Conservation (phyloP, 148 eudicot genomes). For the Vaccinium corymbosum region DNA sequence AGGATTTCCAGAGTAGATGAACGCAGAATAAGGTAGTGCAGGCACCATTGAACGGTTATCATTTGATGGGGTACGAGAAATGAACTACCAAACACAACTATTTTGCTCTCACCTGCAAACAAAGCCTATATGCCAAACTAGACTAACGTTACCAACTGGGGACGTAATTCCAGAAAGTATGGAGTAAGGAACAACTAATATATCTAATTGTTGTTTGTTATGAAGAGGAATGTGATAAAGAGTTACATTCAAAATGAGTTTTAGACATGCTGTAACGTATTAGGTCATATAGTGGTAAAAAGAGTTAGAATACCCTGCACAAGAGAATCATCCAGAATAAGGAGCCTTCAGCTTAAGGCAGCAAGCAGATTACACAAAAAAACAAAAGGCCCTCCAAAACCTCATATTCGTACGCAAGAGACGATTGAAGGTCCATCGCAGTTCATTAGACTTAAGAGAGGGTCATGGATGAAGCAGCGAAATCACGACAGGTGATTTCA, state of each 20-base stretch:
- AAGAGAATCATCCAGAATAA: background rate
- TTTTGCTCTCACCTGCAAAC: background rate
- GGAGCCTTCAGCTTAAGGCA: background rate
- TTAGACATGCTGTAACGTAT: background rate
- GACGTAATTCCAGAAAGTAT: background rate
- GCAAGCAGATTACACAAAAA: background rate
- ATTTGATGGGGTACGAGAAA: background rate
- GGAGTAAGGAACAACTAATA: background rate
- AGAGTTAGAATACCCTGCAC: background rate
- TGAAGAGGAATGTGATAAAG: background rate
- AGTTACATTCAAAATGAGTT: background rate
- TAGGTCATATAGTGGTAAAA: background rate
- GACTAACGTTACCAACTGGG: background rate
- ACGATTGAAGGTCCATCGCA: background rate
- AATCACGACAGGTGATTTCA: background rate
- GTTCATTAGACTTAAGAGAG: background rate
- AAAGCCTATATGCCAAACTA: background rate
- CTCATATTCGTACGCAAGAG: background rate
- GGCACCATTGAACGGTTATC: background rate
- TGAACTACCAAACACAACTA: background rate
- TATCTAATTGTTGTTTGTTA: background rate
- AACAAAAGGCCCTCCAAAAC: background rate
- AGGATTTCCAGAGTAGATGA: background rate
- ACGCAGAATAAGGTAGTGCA: background rate
- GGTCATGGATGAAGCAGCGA: background rate